Evolutionary conservation across 169 alveolate genomes (phyloP), one percentile per base, ranked within the genome.

Genomic region (Plasmodium billcollinsi): DNA sequence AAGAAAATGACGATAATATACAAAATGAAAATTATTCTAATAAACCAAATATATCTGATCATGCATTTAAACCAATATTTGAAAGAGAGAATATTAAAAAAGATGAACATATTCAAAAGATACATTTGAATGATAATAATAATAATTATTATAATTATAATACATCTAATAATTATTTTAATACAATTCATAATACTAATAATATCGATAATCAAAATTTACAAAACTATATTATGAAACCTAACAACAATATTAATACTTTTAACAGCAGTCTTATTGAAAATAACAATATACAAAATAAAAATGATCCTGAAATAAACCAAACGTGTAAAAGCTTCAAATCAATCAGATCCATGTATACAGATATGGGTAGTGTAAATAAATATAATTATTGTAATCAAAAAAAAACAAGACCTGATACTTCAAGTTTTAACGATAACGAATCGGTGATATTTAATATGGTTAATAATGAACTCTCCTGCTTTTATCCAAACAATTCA

Each of bases 391-490:
- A 50, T 9, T 21, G 52, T 45, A 50, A 69, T 15, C 20, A 74
- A 61, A 50, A 18, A 8, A 15, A 47, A 7, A 72, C 24, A 45
- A 47, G 15, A 11, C 70, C 49, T 45, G 24, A 54, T 24, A 65
- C 66, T 5, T 76, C 89, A 21, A 49, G 63, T 11, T 63, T 69
- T 0, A 49, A 63, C 21, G 89, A 58, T 18, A 76, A 58, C 12
- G 89, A 76, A 8, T 76, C 89, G 2, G 12, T 54, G 1, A 62
- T 76, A 12, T 76, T 62, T 39, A 76, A 76, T 56, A 14, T 56
- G 1, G 47, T 45, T 20, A 63, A 76, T 11, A 74, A 76, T 12
- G 89, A 76, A 11, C 21, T 76, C 14, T 15, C 59, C 8, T 76
- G 59, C 56, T 63, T 76, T 5, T 76, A 76, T 49, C 12, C 89